A percentile compares a stretch with the other conserved stretches of the same genome.
phyloP scores from a whole-genome alignment of 768 basidiomycete genomes.

The Lentinula sp. region DNA sequence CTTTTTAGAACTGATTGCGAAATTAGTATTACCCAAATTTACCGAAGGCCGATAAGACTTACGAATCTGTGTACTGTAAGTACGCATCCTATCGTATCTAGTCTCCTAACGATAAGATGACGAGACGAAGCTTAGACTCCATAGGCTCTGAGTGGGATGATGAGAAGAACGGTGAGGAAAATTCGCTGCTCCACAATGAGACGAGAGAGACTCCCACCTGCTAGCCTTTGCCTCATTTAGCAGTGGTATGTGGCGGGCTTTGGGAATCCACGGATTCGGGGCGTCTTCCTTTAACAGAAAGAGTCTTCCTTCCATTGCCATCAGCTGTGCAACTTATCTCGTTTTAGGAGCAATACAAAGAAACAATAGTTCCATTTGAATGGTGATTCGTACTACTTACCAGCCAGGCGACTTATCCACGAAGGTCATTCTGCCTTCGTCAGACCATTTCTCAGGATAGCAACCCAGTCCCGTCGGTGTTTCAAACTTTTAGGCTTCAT shows the following conservation, averaged over 20 bases:
- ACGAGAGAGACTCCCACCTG: too few relatives aligned
- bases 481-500: background rate
- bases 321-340: too few relatives aligned
- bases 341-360: too few relatives aligned
- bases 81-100: too few relatives aligned
- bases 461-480: too few relatives aligned
- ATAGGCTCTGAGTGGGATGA: background rate
- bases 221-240: background rate
- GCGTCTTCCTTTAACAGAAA: background rate
- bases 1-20: background rate
- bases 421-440: too few relatives aligned
- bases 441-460: too few relatives aligned
- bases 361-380: too few relatives aligned
- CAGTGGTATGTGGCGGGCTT: background rate
- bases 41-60: background rate
- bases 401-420: too few relatives aligned
- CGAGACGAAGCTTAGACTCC: too few relatives aligned
- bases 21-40: background rate
- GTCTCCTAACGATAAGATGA: too few relatives aligned
- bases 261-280: background rate
- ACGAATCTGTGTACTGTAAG: background rate
- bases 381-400: too few relatives aligned
- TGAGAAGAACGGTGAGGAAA: background rate
- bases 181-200: background rate
- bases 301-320: background rate